phyloP scores from a whole-genome alignment of 1,284 basidiomycete species.

The Prillingera fragicola region DNA sequence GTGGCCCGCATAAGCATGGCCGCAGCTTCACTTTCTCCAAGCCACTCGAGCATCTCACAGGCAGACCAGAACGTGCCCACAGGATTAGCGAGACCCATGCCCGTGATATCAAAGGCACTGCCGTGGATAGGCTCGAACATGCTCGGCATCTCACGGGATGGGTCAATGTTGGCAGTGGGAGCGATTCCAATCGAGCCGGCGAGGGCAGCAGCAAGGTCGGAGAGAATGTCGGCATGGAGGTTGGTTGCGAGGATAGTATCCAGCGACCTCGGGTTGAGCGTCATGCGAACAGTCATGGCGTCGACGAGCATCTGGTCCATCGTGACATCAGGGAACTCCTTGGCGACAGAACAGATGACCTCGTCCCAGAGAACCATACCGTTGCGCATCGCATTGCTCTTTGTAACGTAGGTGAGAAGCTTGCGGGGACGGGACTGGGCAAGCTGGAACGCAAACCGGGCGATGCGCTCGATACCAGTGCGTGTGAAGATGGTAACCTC shows the following conservation, averaged over 20 bases:
- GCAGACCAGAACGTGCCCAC: no score
- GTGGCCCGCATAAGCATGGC: no score
- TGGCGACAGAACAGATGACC: slow-evolving; percentile 51
- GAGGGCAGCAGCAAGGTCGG: no score
- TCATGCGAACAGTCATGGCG: slow-evolving; percentile 52
- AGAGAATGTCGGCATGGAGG: slow-evolving; percentile 54
- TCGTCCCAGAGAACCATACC: slow-evolving; percentile 47
- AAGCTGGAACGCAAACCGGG: slow-evolving; percentile 56
- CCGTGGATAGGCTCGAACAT: no score
- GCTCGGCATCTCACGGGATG: no score
- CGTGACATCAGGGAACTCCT: slow-evolving; percentile 55
- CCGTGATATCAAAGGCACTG: no score
- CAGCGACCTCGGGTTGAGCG: slow-evolving; percentile 53
- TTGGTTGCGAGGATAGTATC: slow-evolving; percentile 58
- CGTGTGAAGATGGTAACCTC: slow-evolving; percentile 54
- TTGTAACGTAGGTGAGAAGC: slow-evolving; percentile 55
- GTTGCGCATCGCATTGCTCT: slow-evolving; percentile 50
- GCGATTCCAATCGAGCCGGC: no score
- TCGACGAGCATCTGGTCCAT: slow-evolving; percentile 56
- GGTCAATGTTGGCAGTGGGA: no score
- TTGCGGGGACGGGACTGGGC: slow-evolving; percentile 52
- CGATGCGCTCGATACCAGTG: slow-evolving; percentile 53
- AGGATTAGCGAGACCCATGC: no score
- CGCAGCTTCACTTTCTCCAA: no score
- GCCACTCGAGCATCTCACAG: no score